Evolutionary conservation across 164 flowering plant genomes (phyloP).

Genomic region (Magnolia officinalis): DNA sequence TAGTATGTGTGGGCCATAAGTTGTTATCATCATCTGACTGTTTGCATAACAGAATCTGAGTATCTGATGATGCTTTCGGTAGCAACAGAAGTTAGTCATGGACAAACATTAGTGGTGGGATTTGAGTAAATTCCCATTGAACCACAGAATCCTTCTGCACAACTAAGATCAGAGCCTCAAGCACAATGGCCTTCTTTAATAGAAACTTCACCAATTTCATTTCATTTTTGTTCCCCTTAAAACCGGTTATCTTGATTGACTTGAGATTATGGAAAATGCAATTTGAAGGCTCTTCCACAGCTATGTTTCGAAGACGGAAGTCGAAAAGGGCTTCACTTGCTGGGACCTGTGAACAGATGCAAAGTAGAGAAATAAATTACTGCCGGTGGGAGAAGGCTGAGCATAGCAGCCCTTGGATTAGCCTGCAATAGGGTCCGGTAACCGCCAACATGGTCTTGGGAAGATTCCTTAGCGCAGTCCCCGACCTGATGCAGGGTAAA

Average conservation of each 20-base stretch:
- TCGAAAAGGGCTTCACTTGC: too few relatives aligned
- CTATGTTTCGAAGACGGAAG: too few relatives aligned
- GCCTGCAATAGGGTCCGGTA: too few relatives aligned
- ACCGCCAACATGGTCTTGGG: too few relatives aligned
- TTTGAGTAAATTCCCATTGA: neutral
- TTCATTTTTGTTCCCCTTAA: slow-evolving; percentile 2
- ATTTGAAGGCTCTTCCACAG: neutral
- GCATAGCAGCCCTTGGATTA: too few relatives aligned
- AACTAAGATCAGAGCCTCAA: slow-evolving; percentile 5
- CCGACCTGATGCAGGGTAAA: too few relatives aligned
- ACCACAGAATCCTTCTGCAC: neutral
- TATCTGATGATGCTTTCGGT: slow-evolving; percentile 6
- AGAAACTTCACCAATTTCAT: slow-evolving; percentile 12
- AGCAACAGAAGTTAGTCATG: neutral
- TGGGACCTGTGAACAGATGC: too few relatives aligned
- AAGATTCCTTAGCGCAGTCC: too few relatives aligned
- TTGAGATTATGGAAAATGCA: slow-evolving; percentile 1
- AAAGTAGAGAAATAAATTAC: too few relatives aligned
- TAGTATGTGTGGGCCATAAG: slow-evolving; percentile 2
- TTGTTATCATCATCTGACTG: neutral
- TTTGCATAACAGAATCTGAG: slow-evolving; percentile 6
- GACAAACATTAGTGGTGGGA: neutral
- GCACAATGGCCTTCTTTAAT: neutral
- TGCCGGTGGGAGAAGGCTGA: too few relatives aligned
- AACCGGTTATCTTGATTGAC: slow-evolving; percentile 9